Evolutionary conservation across 495 filamentous ascomycete species (phyloP), one percentile per base, ranked within the genome.

Genomic region (Xylaria scruposa): DNA sequence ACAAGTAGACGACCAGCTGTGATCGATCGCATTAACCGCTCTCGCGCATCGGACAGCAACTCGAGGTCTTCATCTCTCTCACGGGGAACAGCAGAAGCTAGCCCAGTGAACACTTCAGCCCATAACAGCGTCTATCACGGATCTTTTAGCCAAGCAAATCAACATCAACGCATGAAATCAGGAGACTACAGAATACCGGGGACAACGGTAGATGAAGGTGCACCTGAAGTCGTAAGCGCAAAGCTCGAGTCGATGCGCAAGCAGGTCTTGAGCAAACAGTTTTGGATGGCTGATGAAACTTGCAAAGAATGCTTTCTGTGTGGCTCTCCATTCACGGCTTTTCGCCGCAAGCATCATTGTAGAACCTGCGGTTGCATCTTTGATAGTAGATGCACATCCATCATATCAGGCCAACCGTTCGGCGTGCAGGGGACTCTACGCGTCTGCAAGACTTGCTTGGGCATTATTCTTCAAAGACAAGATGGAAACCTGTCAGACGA

Each of bases 221-320:
- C 87, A 51, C 84, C 87, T 10, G 88, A 90, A 67, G 83, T 85
- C 49, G 88, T 91, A 26, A 91, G 85, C 73, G 87, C 86, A 54
- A 84, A 87, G 46, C 83, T 91, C 31, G 87, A 91, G 70, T 88
- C 93, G 76, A 88, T 94, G 81, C 86, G 91, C 70, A 95, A 93
- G 76, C 93, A 92, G 78, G 88, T 98, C 42, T 83, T 98, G 17
- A 97, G 91, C 75, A 95, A 92, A 78, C 94, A 97, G 67, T 98
- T 97, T 78, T 99, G 97, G 97, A 99, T 99, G 97, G 92, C 93
- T 58, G 97, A 99, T 81, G 97, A 98, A 77, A 97, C 97, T 77
- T 95, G 94, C 58, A 98, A 95, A 81, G 95, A 98, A 74, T 99
- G 97, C 78, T 99, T 98, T 77, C 87, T 93, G 58, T 99, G 97